These are phyloP conservation scores for Kodamaea ohmeri DNA, from an alignment of 1,139 yeast genomes.

Conservation along the genomic window DNA sequence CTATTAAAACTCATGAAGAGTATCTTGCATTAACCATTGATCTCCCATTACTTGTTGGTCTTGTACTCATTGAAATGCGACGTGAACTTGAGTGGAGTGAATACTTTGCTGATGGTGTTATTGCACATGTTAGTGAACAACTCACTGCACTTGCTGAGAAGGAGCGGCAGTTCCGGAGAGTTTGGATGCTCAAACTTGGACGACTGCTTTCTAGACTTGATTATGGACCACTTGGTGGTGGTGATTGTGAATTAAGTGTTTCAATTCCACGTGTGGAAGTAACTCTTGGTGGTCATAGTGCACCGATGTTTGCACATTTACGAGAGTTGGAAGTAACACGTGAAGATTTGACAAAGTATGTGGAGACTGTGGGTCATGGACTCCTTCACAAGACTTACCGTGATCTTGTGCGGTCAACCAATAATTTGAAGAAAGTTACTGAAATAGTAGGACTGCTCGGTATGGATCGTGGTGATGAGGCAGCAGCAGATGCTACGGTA, in stretches of 20 bases:
- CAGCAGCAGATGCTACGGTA: slow-evolving; percentile 25
- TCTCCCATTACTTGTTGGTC: slow-evolving; percentile 78
- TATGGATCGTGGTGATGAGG: slow-evolving; percentile 11
- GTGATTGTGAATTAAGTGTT: slow-evolving; percentile 19
- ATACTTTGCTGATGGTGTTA: slow-evolving; percentile 48
- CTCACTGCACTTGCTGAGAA: slow-evolving; percentile 55
- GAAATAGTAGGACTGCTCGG: slow-evolving; percentile 35
- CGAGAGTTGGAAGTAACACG: slow-evolving; percentile 32
- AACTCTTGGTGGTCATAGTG: slow-evolving; percentile 29
- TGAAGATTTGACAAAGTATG: slow-evolving; percentile 39
- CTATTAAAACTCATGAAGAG: slow-evolving; percentile 42
- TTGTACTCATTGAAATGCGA: slow-evolving; percentile 64
- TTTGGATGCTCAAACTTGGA: slow-evolving; percentile 67
- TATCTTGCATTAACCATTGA: slow-evolving; percentile 60
- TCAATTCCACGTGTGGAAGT: slow-evolving; percentile 43
- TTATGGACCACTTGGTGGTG: slow-evolving; percentile 3
- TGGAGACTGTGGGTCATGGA: slow-evolving; percentile 27
- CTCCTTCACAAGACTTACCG: slow-evolving; percentile 47
- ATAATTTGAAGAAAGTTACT: slow-evolving; percentile 38
- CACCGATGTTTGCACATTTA: slow-evolving; percentile 23
- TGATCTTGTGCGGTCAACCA: slow-evolving; percentile 43
- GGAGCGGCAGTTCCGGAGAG: slow-evolving; percentile 55
- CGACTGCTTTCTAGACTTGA: slow-evolving; percentile 35
- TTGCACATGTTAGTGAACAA: slow-evolving; percentile 55
- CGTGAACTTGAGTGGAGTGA: slow-evolving; percentile 69